Evolutionary conservation across 202 grass and related monocot species (phyloP).

Genomic region (Elaeis oleifera): DNA sequence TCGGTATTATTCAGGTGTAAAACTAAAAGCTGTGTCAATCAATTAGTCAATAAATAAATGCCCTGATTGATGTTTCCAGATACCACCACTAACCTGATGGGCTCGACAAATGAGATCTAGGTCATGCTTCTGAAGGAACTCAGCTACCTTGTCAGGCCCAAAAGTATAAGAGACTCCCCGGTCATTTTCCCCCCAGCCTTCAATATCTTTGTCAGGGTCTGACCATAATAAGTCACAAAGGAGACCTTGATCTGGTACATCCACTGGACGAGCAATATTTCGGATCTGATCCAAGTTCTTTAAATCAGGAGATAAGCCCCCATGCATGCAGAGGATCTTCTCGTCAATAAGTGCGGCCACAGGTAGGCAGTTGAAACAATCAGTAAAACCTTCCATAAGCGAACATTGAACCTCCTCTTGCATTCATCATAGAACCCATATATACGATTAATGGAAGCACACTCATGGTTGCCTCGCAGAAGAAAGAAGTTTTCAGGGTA

Average conservation of each 20-base stretch:
- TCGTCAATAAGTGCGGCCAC: conserved; percentile 6
- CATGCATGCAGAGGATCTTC: conserved; percentile 11
- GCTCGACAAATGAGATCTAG: conserved; percentile 8
- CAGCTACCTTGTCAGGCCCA: conserved; percentile 3
- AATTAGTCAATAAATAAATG: too few relatives aligned
- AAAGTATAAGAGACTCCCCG: conserved; percentile 12
- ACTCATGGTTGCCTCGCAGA: conserved; percentile 6
- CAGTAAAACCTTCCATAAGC: conserved; percentile 6
- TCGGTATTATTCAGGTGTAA: too few relatives aligned
- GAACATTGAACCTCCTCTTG: conserved; percentile 7
- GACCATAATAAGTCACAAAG: conserved; percentile 9
- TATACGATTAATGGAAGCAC: conserved; percentile 13
- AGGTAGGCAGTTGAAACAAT: conserved; percentile 11
- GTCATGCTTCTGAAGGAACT: conserved; percentile 8
- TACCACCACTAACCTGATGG: conserved; percentile 4
- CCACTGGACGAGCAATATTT: conserved; percentile 8
- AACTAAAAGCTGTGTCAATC: too few relatives aligned
- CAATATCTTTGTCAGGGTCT: conserved; percentile 8
- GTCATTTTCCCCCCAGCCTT: conserved; percentile 11
- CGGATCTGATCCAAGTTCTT: conserved; percentile 6
- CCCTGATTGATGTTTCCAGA: background rate
- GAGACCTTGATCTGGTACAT: conserved; percentile 11
- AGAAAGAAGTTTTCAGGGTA: conserved; percentile 11
- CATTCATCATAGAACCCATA: conserved; percentile 10
- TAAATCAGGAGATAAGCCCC: conserved; percentile 2